Evolutionary conservation across 176 grass and related monocot species (phyloP).

Genomic region (Thinopyrum elongatum): DNA sequence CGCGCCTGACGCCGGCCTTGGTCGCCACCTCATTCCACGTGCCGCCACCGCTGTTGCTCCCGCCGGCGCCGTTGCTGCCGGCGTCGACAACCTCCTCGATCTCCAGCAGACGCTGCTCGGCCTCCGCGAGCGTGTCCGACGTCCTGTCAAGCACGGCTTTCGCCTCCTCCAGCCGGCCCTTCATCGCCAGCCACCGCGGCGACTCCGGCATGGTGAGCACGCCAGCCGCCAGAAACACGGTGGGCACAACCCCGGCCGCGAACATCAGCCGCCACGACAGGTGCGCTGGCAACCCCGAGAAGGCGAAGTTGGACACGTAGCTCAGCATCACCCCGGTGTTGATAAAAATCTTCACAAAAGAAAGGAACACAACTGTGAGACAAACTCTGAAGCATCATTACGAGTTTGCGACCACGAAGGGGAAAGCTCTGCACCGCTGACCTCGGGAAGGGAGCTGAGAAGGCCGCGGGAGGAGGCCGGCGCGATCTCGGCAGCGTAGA

Average conservation of each 20-base stretch:
- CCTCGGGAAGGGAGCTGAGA: slow-evolving; percentile 65
- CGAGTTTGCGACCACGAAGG: neutral
- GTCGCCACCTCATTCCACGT: slow-evolving; percentile 43
- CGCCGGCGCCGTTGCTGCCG: too few relatives aligned
- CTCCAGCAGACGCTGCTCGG: slow-evolving; percentile 40
- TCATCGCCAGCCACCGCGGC: slow-evolving; percentile 83
- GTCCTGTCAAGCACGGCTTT: slow-evolving; percentile 52
- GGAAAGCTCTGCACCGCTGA: neutral
- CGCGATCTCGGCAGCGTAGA: slow-evolving; percentile 70
- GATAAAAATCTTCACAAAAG: slow-evolving; percentile 54
- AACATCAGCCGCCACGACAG: slow-evolving; percentile 74
- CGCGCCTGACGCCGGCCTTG: too few relatives aligned
- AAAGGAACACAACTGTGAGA: neutral
- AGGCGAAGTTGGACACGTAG: slow-evolving; percentile 67
- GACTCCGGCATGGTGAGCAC: slow-evolving; percentile 84
- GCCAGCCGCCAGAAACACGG: slow-evolving; percentile 48
- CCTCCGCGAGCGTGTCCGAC: slow-evolving; percentile 56
- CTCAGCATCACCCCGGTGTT: slow-evolving; percentile 67
- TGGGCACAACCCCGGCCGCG: slow-evolving; percentile 32
- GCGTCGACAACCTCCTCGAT: slow-evolving; percentile 50
- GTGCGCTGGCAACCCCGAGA: slow-evolving; percentile 46
- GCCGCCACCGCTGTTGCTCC: neutral
- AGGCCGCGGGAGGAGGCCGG: slow-evolving; percentile 64
- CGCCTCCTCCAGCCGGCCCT: slow-evolving; percentile 52
- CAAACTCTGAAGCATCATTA: neutral